Base-by-base conservation (phyloP, 108 stramenopile species). In the Schizochytrium sp. region DNA sequence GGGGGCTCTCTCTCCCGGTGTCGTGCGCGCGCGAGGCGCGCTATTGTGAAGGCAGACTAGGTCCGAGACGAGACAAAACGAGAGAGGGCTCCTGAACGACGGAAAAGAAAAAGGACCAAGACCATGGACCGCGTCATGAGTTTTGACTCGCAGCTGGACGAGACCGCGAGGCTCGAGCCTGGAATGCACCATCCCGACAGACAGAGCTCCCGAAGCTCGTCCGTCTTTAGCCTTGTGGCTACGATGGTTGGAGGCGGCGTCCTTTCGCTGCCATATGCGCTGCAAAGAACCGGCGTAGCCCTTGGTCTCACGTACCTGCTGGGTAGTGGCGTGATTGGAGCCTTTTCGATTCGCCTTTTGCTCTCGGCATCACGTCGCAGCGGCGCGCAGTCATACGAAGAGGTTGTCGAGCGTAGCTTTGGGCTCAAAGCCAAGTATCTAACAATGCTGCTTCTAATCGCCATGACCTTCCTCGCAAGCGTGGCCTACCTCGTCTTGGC, bases 201-300 rank as follows among this genome's bases (percentile, higher is more conserved):
- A 12, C 45, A 83, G 76, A 83, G 48, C 25, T 83, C 76, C 12
- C 6, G 76, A 45, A 83, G 76, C 76, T 53, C 48, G 25, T 83
- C 76, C 18, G 76, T 83, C 43, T 83, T 83, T 34, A 83, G 76
- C 76, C 76, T 83, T 6, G 76, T 83, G 48, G 76, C 76, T 18
- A 83, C 76, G 18, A 47, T 83, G 45, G 76, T 83, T 6, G 76
- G 76, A 12, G 76, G 76, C n/a, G 76, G 76, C 25, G 45, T 47
- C 18, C 76, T 83, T 16, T 83, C 76, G 12, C 76, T 83, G 51
- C 76, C 76, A 23, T 83, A 83, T 83, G 76, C 76, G 14, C 45
- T 83, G n/a, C 45, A 83, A 23, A 12, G 51, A 12, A 83, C 76
- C 45, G 76, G 76, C 76, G 51, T 83, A 6, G 76, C 51, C 48